phyloP scores from a whole-genome alignment of 1,284 basidiomycete species.

The Pascua guehoae region DNA sequence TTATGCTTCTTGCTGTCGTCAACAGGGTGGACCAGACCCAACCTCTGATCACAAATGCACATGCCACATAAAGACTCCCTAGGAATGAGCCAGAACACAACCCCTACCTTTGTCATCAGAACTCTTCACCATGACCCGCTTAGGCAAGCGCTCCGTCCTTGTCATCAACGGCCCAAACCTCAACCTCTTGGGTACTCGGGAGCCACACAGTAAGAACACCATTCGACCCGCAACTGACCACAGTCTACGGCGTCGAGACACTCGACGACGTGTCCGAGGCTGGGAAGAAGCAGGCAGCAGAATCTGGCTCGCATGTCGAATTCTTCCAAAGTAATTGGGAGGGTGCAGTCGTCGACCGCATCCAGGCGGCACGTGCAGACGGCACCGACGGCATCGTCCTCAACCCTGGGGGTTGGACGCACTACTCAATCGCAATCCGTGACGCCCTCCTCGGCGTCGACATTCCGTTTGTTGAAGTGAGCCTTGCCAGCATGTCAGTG shows the following conservation, averaged over 20 bases:
- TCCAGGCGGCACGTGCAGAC: slow-evolving; percentile 36
- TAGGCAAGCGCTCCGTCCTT: background rate
- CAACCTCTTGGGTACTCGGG: slow-evolving; percentile 44
- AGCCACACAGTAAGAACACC: slow-evolving; percentile 17
- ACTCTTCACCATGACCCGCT: no score
- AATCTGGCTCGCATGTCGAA: slow-evolving; percentile 15
- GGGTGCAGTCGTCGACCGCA: slow-evolving; percentile 43
- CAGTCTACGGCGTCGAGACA: slow-evolving; percentile 38
- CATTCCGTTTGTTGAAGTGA: slow-evolving; percentile 43
- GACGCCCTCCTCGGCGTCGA: slow-evolving; percentile 38
- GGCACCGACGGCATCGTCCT: slow-evolving; percentile 39
- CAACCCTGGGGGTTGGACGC: slow-evolving; percentile 40
- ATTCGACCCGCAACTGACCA: no score
- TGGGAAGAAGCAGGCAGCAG: slow-evolving; percentile 15
- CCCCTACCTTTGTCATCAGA: no score
- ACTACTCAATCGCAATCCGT: slow-evolving; percentile 41
- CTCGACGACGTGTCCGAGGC: slow-evolving; percentile 26
- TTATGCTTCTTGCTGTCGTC: no score
- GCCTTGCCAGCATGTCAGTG: no score
- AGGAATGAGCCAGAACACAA: no score
- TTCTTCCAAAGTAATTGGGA: slow-evolving; percentile 46
- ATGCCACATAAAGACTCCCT: no score
- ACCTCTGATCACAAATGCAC: no score
- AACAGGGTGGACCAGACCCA: no score
- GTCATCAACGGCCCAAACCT: slow-evolving; percentile 45